These are phyloP conservation scores for Geosmithia flava DNA, from an alignment of 2,329 filamentous ascomycete species.

Conservation along the genomic window DNA sequence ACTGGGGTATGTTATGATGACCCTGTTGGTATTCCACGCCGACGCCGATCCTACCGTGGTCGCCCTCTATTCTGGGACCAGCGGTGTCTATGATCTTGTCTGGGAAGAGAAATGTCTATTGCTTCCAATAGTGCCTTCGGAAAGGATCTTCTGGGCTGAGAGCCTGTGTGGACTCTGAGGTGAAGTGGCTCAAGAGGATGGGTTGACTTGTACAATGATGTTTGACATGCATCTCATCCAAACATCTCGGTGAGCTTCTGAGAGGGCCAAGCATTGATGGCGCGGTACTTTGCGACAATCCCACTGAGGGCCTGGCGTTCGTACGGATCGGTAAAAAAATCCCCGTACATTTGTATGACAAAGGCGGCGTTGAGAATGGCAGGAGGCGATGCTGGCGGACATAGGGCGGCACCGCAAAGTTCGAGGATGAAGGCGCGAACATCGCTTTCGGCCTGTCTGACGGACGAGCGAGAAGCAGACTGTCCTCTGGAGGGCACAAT, in stretches of 20 bases:
- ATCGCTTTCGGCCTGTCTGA: conserved; percentile 23
- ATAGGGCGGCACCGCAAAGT: conserved; percentile 25
- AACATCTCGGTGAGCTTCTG: conserved; percentile 23
- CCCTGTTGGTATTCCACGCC: no score
- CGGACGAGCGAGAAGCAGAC: conserved; percentile 14
- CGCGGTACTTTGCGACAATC: conserved; percentile 30
- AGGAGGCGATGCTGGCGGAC: conserved; percentile 22
- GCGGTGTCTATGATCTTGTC: no score
- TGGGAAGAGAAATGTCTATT: no score
- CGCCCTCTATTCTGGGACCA: no score
- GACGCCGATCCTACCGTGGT: no score
- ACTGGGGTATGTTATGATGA: no score
- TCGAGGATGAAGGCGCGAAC: conserved; percentile 23
- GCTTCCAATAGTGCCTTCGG: no score
- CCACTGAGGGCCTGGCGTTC: conserved; percentile 22
- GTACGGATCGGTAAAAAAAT: conserved; percentile 26
- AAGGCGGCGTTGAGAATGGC: conserved; percentile 24
- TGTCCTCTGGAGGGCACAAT: conserved; percentile 8
- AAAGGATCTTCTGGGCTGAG: no score
- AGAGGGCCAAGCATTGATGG: conserved; percentile 26
- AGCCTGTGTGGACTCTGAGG: no score
- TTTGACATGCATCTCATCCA: conserved; percentile 1
- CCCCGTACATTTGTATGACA: conserved; percentile 26
- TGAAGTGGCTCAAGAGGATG: no score
- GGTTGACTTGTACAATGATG: no score